A percentile compares a stretch with the other conserved stretches of the same genome.
phyloP scores from a whole-genome alignment of 805 yeast species.

The Candida lessepsii region DNA sequence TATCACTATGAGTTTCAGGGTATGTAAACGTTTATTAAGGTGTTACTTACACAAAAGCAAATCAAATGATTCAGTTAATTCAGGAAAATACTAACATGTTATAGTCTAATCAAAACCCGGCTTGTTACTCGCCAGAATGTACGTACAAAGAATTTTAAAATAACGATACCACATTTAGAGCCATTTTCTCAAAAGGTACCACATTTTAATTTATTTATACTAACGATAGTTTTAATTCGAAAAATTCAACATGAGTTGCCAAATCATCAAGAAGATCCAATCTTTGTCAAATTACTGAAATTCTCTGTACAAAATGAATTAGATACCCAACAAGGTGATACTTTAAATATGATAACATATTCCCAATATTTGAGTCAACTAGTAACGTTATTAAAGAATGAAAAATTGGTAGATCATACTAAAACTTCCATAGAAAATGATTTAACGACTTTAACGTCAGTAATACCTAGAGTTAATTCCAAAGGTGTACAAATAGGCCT shows the following conservation, averaged over 20 bases:
- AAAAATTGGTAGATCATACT: slow-evolving; percentile 18
- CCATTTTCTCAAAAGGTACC: too few species aligned
- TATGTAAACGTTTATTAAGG: background rate
- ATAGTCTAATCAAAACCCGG: background rate
- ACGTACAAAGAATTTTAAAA: slow-evolving; percentile 1
- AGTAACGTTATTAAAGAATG: slow-evolving; percentile 27
- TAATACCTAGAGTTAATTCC: slow-evolving; percentile 6
- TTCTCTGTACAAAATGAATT: slow-evolving; percentile 25
- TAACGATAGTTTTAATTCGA: slow-evolving; percentile 2
- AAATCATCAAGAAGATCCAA: slow-evolving; percentile 25
- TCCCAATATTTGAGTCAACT: slow-evolving; percentile 32
- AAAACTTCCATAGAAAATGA: slow-evolving; percentile 28
- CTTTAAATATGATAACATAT: slow-evolving; percentile 23
- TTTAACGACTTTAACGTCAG: slow-evolving; percentile 15
- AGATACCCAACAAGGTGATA: background rate
- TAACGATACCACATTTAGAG: background rate
- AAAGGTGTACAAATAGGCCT: background rate
- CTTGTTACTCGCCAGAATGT: slow-evolving; percentile 9
- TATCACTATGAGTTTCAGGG: slow-evolving; percentile 8
- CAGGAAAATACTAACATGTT: slow-evolving; percentile 8
- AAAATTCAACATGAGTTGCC: slow-evolving; percentile 2
- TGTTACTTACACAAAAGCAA: too few species aligned
- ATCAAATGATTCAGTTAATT: too few species aligned
- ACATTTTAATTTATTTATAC: background rate
- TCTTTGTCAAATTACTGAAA: slow-evolving; percentile 30